Percentiles rank a stretch among this genome's conserved stretches.
Conservation (phyloP, 306 rosid species). For the Neltuma alba region DNA sequence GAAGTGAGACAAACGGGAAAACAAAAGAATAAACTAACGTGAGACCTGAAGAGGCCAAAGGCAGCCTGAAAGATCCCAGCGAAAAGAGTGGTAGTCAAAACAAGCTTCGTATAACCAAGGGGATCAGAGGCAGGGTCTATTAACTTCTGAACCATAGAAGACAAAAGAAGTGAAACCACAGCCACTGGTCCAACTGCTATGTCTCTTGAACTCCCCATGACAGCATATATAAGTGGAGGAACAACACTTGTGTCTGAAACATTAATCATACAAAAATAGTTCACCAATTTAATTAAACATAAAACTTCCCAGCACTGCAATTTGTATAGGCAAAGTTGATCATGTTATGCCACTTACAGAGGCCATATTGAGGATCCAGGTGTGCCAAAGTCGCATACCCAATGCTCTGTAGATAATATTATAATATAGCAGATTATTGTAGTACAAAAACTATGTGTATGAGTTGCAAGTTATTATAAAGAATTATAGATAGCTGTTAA, state of each 20-base stretch:
- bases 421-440: neutral
- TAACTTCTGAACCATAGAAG: constrained; percentile 69
- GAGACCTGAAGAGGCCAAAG: constrained; percentile 70
- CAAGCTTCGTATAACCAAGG: constrained; percentile 61
- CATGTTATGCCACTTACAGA: constrained; percentile 57
- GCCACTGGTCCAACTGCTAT: constrained; percentile 94
- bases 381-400: constrained; percentile 89
- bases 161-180: constrained; percentile 73
- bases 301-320: neutral
- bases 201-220: constrained; percentile 88
- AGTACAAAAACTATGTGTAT: too few relatives aligned
- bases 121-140: constrained; percentile 68
- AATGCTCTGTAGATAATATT: constrained; percentile 64
- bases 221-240: constrained; percentile 86
- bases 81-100: constrained; percentile 73
- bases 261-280: neutral
- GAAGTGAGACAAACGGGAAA: neutral
- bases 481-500: neutral
- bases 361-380: constrained; percentile 88
- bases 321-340: neutral
- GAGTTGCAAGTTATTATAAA: too few relatives aligned
- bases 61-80: constrained; percentile 81
- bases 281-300: neutral
- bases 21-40: neutral
- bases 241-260: constrained; percentile 80